Evolutionary conservation across 192 early-diverging fungal species (phyloP), one percentile per base, ranked within the genome.

Genomic region (Geranomyces variabilis): DNA sequence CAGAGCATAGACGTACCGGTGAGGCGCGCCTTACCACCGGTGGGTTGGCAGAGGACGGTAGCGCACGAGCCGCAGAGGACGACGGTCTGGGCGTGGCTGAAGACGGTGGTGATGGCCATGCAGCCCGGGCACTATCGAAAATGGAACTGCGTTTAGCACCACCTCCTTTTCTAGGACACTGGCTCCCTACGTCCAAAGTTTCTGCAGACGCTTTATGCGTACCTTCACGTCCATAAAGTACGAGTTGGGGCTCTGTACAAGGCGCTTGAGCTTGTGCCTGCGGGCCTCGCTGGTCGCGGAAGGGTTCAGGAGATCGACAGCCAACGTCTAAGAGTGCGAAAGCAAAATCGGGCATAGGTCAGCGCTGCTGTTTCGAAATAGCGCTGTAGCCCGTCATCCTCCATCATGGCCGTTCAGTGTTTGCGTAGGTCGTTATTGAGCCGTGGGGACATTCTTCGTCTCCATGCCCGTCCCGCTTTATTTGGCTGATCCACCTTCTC

Each of bases 191-290:
- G n/a, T n/a, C n/a, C n/a, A n/a, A n/a, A n/a, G n/a, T n/a, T n/a
- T n/a, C n/a, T n/a, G n/a, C n/a, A n/a, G n/a, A n/a, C n/a, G n/a
- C n/a, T n/a, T n/a, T n/a, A n/a, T n/a, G n/a, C 92, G 83, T 88
- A 95, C 96, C 86, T 96, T 96, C 69, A 98, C 95, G 75, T 98
- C 96, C 95, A 98, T 96, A 84, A 97, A 96, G 91, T 90, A 96
- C 24, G 96, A 96, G 91, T 98, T 92, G 49, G 95, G 94, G 83
- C 87, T 89, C 87, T 94, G 95, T 80, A 97, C 95, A 62, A 95
- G 85, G 82, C 95, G 90, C 90, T 97, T 97, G 72, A 97, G 91
- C 87, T 96, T 96, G 92, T 96, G 93, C 76, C 84, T 80, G 77
- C 88, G 87, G 74, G 86, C 83, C 83, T 96, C 90, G 77, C 81